phyloP scores from a whole-genome alignment of 768 basidiomycete species.

The Amanita muscaria region DNA sequence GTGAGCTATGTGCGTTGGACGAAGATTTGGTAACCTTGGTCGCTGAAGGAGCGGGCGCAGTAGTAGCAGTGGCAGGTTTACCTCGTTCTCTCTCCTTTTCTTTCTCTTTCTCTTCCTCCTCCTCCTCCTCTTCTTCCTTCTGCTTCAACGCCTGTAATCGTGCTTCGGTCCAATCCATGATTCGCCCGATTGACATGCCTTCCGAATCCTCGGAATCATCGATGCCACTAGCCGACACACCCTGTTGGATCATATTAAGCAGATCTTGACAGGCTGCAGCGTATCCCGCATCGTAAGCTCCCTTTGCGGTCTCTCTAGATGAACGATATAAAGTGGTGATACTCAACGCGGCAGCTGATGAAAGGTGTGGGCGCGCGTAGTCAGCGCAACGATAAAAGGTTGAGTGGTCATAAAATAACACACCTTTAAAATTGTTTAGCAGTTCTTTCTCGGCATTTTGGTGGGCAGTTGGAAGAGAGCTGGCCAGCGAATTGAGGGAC shows the following conservation, averaged over 20 bases:
- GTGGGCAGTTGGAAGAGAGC: constrained; percentile 60
- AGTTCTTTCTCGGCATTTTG: constrained; percentile 79
- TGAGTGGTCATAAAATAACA: background rate
- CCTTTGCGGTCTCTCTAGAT: constrained; percentile 66
- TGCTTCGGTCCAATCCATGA: constrained; percentile 84
- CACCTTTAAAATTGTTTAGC: constrained; percentile 76
- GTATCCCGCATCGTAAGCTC: constrained; percentile 76
- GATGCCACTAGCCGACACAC: constrained; percentile 55
- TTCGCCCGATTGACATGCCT: constrained; percentile 66
- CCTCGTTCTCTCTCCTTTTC: constrained; percentile 44
- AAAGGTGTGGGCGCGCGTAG: background rate
- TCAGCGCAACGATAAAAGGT: background rate
- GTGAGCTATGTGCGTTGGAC: constrained; percentile 18
- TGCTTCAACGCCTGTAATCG: constrained; percentile 67
- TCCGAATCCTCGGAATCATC: constrained; percentile 36
- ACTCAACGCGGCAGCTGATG: constrained; percentile 69
- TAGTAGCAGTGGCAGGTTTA: constrained; percentile 16
- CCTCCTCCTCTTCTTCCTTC: constrained; percentile 74
- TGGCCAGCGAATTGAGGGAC: constrained; percentile 71
- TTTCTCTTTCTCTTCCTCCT: constrained; percentile 65
- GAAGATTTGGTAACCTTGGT: constrained; percentile 15
- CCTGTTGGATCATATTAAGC: constrained; percentile 75
- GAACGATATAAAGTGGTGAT: constrained; percentile 82
- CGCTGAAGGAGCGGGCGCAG: constrained; percentile 7
- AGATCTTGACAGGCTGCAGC: constrained; percentile 74